phyloP scores from a whole-genome alignment of 352 stramenopile species.

The Globisporangium recalcitrans region DNA sequence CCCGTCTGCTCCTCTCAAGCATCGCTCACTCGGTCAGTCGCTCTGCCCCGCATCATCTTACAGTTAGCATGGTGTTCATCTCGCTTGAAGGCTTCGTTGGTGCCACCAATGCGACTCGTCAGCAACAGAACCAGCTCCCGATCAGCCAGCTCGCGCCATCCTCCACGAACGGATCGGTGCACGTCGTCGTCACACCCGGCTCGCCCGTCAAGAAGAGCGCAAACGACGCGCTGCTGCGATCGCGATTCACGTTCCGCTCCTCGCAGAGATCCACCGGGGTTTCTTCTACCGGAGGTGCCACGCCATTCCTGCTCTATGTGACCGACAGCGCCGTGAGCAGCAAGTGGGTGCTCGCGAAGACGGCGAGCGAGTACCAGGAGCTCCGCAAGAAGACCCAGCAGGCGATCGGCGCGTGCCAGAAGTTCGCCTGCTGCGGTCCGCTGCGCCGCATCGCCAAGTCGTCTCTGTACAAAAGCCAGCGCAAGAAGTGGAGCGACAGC shows the following conservation, averaged over 20 bases:
- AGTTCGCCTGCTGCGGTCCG: conserved; percentile 46
- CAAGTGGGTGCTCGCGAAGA: conserved; percentile 70
- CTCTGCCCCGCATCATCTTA: too few species aligned
- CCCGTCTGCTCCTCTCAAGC: neutral
- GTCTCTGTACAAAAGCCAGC: conserved; percentile 31
- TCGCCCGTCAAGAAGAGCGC: conserved; percentile 39
- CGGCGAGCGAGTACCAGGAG: conserved; percentile 34
- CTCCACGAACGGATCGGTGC: conserved; percentile 22
- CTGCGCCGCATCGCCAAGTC: conserved; percentile 52
- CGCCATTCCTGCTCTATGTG: conserved; percentile 68
- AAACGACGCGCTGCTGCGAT: conserved; percentile 11
- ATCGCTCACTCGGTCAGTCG: too few species aligned
- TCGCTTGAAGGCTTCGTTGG: conserved; percentile 63
- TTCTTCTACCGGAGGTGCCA: conserved; percentile 4
- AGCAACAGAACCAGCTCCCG: conserved; percentile 11
- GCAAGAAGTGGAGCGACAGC: conserved; percentile 29
- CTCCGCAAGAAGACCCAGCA: conserved; percentile 38
- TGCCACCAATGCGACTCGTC: conserved; percentile 6
- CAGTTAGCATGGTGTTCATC: conserved; percentile 57
- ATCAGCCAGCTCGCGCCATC: conserved; percentile 4
- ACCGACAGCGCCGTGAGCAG: conserved; percentile 57
- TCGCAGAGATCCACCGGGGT: neutral
- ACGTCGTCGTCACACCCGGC: conserved; percentile 65
- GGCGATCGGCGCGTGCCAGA: conserved; percentile 30
- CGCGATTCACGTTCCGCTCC: conserved; percentile 11